These are phyloP conservation scores for Puccinia coronata DNA, from an alignment of 1,284 basidiomycete genomes.

Conservation along the genomic window DNA sequence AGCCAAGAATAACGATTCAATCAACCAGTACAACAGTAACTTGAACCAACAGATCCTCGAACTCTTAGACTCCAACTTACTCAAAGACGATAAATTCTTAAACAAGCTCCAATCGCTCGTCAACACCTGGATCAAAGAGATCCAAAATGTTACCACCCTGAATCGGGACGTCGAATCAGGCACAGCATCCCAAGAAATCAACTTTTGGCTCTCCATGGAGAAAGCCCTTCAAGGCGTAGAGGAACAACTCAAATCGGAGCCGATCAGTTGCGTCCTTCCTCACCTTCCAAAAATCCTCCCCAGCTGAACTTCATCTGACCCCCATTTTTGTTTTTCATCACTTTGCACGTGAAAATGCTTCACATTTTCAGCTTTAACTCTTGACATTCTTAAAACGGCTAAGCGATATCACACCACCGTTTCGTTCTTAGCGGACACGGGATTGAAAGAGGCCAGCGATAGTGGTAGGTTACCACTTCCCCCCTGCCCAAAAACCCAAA, in stretches of 20 bases:
- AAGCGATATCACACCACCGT: slow-evolving; percentile 97
- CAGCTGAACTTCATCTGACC: background rate
- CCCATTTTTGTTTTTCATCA: background rate
- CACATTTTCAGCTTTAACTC: slow-evolving; percentile 70
- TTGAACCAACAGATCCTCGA: slow-evolving; percentile 70
- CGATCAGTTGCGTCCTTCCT: slow-evolving; percentile 65
- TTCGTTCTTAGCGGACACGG: slow-evolving; percentile 96
- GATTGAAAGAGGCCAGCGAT: slow-evolving; percentile 87
- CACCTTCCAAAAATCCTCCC: background rate
- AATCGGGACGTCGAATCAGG: slow-evolving; percentile 86
- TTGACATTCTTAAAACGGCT: slow-evolving; percentile 91
- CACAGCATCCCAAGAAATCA: slow-evolving; percentile 96
- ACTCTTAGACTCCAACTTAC: slow-evolving; percentile 70
- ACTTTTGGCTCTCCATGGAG: slow-evolving; percentile 96
- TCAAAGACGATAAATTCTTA: slow-evolving; percentile 86
- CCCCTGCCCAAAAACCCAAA: background rate
- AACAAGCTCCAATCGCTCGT: slow-evolving; percentile 92
- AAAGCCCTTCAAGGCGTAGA: slow-evolving; percentile 90
- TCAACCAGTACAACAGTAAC: slow-evolving; percentile 65
- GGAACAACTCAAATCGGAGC: slow-evolving; percentile 83
- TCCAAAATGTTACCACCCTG: slow-evolving; percentile 93
- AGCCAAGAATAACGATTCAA: slow-evolving; percentile 19
- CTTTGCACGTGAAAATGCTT: background rate
- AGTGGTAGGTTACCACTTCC: slow-evolving; percentile 64
- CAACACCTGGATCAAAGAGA: slow-evolving; percentile 97